Conservation (phyloP, 345 rosid species). For the Acer campestre region DNA sequence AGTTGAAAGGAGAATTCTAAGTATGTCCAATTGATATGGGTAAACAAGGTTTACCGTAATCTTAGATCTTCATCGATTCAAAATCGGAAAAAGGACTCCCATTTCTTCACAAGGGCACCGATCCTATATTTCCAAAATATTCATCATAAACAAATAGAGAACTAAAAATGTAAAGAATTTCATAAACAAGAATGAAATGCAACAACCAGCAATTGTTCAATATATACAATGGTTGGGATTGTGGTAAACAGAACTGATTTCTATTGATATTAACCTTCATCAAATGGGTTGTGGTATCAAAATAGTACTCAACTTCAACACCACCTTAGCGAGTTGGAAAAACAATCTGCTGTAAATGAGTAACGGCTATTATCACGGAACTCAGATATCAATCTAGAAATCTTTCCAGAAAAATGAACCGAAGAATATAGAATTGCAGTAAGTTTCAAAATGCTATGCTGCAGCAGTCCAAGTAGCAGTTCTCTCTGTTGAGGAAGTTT, state of each 20-base stretch:
- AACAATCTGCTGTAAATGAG: neutral
- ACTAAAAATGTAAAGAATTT: no score
- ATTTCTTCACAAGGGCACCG: no score
- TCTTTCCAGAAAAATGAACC: neutral
- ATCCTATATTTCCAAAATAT: no score
- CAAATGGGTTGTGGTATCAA: neutral
- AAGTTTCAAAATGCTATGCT: neutral
- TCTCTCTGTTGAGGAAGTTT: neutral
- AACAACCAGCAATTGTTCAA: no score
- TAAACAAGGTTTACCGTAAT: no score
- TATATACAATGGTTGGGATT: neutral
- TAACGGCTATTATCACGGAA: neutral
- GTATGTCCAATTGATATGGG: no score
- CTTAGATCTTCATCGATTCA: no score
- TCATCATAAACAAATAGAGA: no score
- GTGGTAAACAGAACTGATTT: neutral
- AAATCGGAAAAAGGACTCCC: no score
- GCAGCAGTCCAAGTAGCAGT: neutral
- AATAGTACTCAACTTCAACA: neutral
- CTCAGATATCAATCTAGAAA: constrained; percentile 10
- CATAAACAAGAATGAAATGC: no score
- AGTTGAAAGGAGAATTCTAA: no score
- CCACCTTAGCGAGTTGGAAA: neutral
- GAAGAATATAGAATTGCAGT: neutral
- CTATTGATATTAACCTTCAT: neutral